Conservation (phyloP, 371 early-diverging fungal genomes). For the Mortierella sp. region DNA sequence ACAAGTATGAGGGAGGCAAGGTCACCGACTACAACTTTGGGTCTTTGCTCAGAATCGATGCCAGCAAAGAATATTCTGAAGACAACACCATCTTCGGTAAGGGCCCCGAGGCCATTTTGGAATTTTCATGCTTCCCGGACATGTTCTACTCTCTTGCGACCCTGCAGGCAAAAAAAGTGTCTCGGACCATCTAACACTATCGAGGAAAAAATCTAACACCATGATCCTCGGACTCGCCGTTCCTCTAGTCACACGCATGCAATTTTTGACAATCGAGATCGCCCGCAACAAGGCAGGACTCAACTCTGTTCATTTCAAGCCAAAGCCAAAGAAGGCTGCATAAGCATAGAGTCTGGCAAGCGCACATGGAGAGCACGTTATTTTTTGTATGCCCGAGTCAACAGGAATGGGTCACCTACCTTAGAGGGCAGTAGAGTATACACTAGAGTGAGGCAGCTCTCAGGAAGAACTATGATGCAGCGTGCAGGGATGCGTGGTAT, state of each 20-base stretch:
- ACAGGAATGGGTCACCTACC: no score
- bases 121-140: background rate
- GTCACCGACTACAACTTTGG: constrained; percentile 95
- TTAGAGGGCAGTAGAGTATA: no score
- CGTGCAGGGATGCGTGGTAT: no score
- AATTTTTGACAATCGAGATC: constrained; percentile 93
- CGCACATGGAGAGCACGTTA: no score
- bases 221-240: background rate
- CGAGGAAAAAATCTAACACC: background rate
- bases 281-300: constrained; percentile 86
- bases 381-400: no score
- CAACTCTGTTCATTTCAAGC: constrained; percentile 62
- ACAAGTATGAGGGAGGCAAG: constrained; percentile 79
- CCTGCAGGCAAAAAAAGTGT: background rate
- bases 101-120: background rate
- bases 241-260: constrained; percentile 64
- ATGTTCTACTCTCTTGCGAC: background rate
- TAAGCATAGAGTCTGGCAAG: no score
- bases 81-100: constrained; percentile 90
- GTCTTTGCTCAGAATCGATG: constrained; percentile 82
- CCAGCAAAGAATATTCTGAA: constrained; percentile 80
- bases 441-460: no score
- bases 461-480: no score
- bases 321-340: constrained; percentile 10
- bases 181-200: background rate